Evolutionary conservation across 495 filamentous ascomycete genomes (phyloP).

Genomic region (Talaromyces trachyspermus): DNA sequence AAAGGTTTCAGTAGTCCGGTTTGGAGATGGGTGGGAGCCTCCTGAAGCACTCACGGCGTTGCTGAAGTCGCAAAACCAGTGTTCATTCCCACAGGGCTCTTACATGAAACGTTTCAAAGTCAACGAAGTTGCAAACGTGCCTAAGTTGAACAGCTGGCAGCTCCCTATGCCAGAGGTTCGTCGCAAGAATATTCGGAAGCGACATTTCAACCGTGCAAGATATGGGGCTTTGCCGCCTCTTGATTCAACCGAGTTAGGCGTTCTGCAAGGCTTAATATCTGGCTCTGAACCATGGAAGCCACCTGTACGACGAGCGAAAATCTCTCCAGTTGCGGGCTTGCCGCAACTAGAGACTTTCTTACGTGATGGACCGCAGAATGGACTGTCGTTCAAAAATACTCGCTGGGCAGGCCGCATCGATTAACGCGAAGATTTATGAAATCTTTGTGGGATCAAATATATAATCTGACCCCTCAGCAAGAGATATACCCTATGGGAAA

Average conservation of each 20-base stretch:
- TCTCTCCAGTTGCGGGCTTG: slow-evolving; percentile 1
- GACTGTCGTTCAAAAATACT: slow-evolving; percentile 25
- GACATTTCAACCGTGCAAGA: slow-evolving; percentile 52
- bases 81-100: not conserved
- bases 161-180: slow-evolving; percentile 46
- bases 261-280: slow-evolving; percentile 49
- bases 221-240: slow-evolving; percentile 63
- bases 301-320: slow-evolving; percentile 26
- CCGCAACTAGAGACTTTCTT: slow-evolving; percentile 14
- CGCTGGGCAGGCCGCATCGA: slow-evolving; percentile 28
- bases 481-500: slow-evolving; percentile 15
- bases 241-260: slow-evolving; percentile 54
- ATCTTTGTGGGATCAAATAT: slow-evolving; percentile 37
- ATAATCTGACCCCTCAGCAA: slow-evolving; percentile 27
- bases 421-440: slow-evolving; percentile 40
- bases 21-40: slow-evolving; percentile 30
- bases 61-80: slow-evolving; percentile 29
- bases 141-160: slow-evolving; percentile 57
- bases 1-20: slow-evolving; percentile 11
- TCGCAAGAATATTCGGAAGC: slow-evolving; percentile 47
- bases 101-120: slow-evolving; percentile 15
- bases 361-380: slow-evolving; percentile 27
- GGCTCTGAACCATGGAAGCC: slow-evolving; percentile 42
- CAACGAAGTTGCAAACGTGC: slow-evolving; percentile 37
- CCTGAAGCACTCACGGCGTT: slow-evolving; percentile 26